Percentiles rank a stretch among this genome's conserved stretches.
phyloP scores from a whole-genome alignment of 2,329 filamentous ascomycete genomes.

The Apiospora saccharicola region DNA sequence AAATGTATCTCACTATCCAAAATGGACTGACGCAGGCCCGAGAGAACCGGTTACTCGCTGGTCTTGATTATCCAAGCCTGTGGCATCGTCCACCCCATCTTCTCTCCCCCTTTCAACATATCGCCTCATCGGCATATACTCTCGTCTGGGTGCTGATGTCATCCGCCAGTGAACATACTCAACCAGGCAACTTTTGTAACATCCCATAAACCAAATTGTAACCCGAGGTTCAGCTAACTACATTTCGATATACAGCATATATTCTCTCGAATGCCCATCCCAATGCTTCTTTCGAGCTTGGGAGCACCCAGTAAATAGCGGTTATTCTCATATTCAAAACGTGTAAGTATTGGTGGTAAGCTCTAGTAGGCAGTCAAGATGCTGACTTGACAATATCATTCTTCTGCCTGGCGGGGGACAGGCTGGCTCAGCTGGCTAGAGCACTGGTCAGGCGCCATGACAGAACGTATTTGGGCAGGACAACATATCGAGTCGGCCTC shows the following conservation, averaged over 20 bases:
- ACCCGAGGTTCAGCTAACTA: not conserved
- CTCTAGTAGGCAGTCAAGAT: too few species aligned
- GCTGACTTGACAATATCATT: too few species aligned
- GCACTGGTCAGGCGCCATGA: too few species aligned
- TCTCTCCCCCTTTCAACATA: not conserved
- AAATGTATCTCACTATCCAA: too few species aligned
- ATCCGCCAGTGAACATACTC: too few species aligned
- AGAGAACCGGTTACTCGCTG: too few species aligned
- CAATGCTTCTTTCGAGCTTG: not conserved
- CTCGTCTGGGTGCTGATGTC: not conserved
- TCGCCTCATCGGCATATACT: not conserved
- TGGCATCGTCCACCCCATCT: too few species aligned
- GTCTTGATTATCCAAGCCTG: too few species aligned
- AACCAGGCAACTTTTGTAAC: not conserved
- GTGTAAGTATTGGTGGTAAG: too few species aligned
- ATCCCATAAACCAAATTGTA: not conserved
- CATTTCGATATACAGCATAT: not conserved
- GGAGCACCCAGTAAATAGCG: not conserved
- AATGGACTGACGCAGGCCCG: too few species aligned
- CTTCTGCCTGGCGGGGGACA: too few species aligned
- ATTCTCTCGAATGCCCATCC: not conserved
- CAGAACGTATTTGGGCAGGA: not conserved
- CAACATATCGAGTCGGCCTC: not conserved
- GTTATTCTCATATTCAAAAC: not conserved
- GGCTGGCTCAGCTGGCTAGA: too few species aligned